These are phyloP conservation scores for Triangularia verruculosa DNA, from an alignment of 2,329 filamentous ascomycete genomes.

Conservation along the genomic window DNA sequence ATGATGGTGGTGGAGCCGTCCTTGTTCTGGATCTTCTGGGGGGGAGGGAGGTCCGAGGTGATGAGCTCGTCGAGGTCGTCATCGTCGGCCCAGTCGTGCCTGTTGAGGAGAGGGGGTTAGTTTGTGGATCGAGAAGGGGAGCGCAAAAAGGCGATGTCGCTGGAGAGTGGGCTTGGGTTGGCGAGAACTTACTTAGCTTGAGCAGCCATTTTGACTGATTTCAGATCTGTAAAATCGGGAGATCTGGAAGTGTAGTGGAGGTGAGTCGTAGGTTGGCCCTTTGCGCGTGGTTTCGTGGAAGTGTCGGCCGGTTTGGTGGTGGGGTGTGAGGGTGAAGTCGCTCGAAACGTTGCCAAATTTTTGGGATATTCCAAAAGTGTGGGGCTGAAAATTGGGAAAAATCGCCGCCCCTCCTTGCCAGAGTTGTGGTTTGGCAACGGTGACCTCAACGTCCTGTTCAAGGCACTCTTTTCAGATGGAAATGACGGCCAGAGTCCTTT, in stretches of 20 bases:
- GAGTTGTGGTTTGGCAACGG: neutral
- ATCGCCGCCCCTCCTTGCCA: neutral
- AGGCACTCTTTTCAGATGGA: neutral
- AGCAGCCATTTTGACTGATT: constrained; percentile 25
- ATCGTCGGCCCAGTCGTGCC: constrained; percentile 91
- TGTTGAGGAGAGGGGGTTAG: constrained; percentile 27
- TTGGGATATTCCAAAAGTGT: constrained; percentile 27
- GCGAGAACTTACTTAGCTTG: constrained; percentile 26
- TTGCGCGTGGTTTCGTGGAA: constrained; percentile 2
- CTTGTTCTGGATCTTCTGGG: constrained; percentile 92
- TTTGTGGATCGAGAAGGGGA: neutral
- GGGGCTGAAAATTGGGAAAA: constrained; percentile 24
- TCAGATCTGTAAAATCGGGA: neutral
- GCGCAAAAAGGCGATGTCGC: neutral
- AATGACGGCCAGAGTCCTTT: neutral
- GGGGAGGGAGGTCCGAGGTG: constrained; percentile 67
- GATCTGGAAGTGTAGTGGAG: neutral
- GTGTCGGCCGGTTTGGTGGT: constrained; percentile 16
- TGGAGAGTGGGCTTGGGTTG: neutral
- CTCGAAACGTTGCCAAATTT: constrained; percentile 20
- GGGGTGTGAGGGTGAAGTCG: constrained; percentile 18
- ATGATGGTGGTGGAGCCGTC: constrained; percentile 97
- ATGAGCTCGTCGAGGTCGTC: constrained; percentile 85
- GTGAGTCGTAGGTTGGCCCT: neutral
- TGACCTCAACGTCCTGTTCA: neutral